Conservation (phyloP, 1,139 yeast genomes). For the Yamadazyma jaroonii region DNA sequence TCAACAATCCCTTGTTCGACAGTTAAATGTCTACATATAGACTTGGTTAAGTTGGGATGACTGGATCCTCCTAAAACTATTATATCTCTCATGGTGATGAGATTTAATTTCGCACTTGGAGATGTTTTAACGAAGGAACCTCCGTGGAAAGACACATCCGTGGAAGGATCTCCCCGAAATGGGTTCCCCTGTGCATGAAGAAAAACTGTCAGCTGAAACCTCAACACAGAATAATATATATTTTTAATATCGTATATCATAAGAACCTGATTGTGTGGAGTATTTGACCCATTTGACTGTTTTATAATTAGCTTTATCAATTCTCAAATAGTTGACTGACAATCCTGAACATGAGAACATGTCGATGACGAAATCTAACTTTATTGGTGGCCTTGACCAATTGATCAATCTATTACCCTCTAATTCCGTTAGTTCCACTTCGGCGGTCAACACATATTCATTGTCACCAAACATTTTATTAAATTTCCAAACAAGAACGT, state of each 20-base stretch:
- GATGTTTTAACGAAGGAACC: too few relatives aligned
- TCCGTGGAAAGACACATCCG: too few relatives aligned
- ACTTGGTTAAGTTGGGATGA: conserved; percentile 60
- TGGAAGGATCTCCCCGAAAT: too few relatives aligned
- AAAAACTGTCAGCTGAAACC: too few relatives aligned
- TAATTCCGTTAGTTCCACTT: conserved; percentile 35
- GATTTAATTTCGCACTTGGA: neutral
- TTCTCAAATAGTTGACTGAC: conserved; percentile 68
- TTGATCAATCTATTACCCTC: conserved; percentile 17
- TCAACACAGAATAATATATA: too few relatives aligned
- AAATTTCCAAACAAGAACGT: conserved; percentile 67
- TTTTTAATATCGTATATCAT: conserved; percentile 63
- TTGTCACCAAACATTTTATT: conserved; percentile 66
- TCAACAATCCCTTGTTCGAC: conserved; percentile 58
- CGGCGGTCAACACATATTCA: conserved; percentile 55
- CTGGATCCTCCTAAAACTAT: conserved; percentile 78
- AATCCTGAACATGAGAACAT: conserved; percentile 82
- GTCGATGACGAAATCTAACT: conserved; percentile 63
- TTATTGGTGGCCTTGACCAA: conserved; percentile 80
- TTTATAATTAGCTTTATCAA: conserved; percentile 64
- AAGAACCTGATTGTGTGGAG: conserved; percentile 69
- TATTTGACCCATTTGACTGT: conserved; percentile 90
- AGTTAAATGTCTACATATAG: conserved; percentile 63
- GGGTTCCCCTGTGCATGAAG: too few relatives aligned
- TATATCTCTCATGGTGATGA: conserved; percentile 58